Evolutionary conservation across 352 stramenopile genomes (phyloP).

Genomic region (Phytophthora pisi): DNA sequence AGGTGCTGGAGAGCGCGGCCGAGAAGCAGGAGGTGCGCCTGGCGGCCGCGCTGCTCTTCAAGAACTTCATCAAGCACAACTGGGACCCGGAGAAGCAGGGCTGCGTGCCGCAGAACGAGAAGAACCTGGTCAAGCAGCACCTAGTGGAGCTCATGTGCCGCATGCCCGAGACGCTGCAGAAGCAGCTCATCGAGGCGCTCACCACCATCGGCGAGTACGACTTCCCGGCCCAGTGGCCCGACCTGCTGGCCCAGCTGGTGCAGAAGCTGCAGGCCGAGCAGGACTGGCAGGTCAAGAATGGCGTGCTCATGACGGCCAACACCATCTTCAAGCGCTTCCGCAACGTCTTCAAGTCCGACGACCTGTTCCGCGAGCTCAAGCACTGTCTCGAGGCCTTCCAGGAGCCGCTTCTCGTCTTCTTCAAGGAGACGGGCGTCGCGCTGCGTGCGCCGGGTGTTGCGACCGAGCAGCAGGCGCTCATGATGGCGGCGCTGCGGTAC

Average conservation of each 20-base stretch:
- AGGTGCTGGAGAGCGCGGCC: conserved; percentile 67
- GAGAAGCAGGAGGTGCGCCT: conserved; percentile 77
- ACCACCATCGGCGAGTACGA: conserved; percentile 97
- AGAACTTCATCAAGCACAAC: conserved; percentile 98
- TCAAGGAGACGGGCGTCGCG: conserved; percentile 67
- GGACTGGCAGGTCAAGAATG: conserved; percentile 93
- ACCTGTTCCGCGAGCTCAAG: conserved; percentile 95
- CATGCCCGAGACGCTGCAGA: conserved; percentile 92
- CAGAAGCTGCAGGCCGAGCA: conserved; percentile 89
- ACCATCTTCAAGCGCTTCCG: conserved; percentile 98
- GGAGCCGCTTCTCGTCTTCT: conserved; percentile 77
- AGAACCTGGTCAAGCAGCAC: conserved; percentile 96
- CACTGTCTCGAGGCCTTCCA: conserved; percentile 95
- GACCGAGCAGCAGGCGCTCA: conserved; percentile 63
- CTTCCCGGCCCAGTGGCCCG: conserved; percentile 97
- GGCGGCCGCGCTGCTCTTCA: conserved; percentile 91
- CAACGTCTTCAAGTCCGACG: conserved; percentile 96
- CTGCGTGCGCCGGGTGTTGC: conserved; percentile 48
- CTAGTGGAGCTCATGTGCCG: conserved; percentile 99
- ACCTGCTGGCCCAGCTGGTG: conserved; percentile 95
- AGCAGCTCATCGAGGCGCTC: conserved; percentile 97
- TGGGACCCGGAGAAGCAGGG: conserved; percentile 93
- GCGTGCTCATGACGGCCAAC: conserved; percentile 97
- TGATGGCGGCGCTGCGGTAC: conserved; percentile 87
- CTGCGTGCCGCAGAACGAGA: conserved; percentile 86